Conservation (phyloP, 352 stramenopile species). For the Globisporangium takayamanum region DNA sequence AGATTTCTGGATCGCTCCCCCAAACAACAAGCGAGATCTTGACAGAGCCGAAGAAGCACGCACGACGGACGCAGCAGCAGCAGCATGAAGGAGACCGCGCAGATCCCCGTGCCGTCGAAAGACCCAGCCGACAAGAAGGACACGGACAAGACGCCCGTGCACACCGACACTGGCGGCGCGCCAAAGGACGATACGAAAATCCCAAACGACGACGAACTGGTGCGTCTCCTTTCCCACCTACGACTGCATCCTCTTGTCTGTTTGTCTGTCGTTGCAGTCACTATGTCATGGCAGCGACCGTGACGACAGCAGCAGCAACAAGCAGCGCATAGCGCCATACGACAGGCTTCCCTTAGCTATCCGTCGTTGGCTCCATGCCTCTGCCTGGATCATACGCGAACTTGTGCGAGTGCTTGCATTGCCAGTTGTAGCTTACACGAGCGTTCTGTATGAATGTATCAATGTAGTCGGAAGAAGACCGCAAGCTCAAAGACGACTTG, state of each 20-base stretch:
- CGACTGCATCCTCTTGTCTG: not conserved
- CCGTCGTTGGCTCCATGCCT: too few relatives aligned
- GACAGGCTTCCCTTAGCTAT: too few relatives aligned
- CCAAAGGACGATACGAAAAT: conserved; percentile 22
- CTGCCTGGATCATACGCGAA: too few relatives aligned
- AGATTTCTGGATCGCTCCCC: too few relatives aligned
- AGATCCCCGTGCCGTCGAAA: conserved; percentile 49
- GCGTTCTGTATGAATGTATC: not conserved
- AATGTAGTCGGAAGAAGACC: conserved; percentile 84
- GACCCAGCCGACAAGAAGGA: conserved; percentile 51
- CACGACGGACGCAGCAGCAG: conserved; percentile 1
- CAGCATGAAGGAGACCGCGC: conserved; percentile 63
- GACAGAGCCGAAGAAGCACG: too few relatives aligned
- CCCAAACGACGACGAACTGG: conserved; percentile 54
- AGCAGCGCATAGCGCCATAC: too few relatives aligned
- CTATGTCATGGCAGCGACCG: too few relatives aligned
- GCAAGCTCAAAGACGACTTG: conserved; percentile 91
- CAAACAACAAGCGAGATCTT: too few relatives aligned
- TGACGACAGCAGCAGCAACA: too few relatives aligned
- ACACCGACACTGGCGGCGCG: conserved; percentile 12
- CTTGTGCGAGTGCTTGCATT: too few relatives aligned
- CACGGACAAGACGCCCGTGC: conserved; percentile 11
- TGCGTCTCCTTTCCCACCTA: conserved; percentile 20
- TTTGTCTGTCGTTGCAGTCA: not conserved
- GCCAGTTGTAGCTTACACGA: not conserved